phyloP scores from a whole-genome alignment of 371 early-diverging fungal genomes.

The Encephalitozoon intestinalis region DNA sequence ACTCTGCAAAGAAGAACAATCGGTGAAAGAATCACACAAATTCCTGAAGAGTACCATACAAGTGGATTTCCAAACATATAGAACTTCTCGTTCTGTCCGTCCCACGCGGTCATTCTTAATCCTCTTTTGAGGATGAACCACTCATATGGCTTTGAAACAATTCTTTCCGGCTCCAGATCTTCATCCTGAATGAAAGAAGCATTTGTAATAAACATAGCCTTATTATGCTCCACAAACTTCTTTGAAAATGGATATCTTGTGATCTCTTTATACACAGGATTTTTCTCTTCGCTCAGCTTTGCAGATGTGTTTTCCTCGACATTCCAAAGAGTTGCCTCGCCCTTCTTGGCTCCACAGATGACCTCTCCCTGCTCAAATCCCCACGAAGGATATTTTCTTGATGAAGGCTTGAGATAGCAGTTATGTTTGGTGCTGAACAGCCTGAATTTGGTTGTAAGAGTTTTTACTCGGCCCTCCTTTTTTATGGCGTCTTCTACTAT shows the following conservation, averaged over 20 bases:
- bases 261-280: constrained; percentile 29
- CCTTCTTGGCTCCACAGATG: constrained; percentile 68
- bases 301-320: constrained; percentile 70
- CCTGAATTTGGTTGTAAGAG: constrained; percentile 76
- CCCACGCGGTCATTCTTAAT: constrained; percentile 91
- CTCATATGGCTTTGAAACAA: constrained; percentile 76
- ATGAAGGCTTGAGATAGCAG: constrained; percentile 74
- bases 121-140: constrained; percentile 86
- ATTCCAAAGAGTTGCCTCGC: constrained; percentile 77
- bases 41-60: constrained; percentile 77
- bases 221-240: constrained; percentile 81
- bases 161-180: constrained; percentile 74
- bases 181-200: constrained; percentile 89
- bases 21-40: constrained; percentile 62
- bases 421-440: constrained; percentile 69
- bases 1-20: constrained; percentile 22
- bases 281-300: constrained; percentile 39
- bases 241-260: constrained; percentile 66
- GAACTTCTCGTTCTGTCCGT: constrained; percentile 73
- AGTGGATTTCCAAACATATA: constrained; percentile 88
- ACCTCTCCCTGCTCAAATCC: constrained; percentile 92
- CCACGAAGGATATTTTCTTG: constrained; percentile 82
- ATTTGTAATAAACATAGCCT: constrained; percentile 91
- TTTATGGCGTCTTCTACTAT: constrained; percentile 31
- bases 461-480: constrained; percentile 58